Evolutionary conservation across 306 rosid genomes (phyloP).

Genomic region (Malus sieversii): DNA sequence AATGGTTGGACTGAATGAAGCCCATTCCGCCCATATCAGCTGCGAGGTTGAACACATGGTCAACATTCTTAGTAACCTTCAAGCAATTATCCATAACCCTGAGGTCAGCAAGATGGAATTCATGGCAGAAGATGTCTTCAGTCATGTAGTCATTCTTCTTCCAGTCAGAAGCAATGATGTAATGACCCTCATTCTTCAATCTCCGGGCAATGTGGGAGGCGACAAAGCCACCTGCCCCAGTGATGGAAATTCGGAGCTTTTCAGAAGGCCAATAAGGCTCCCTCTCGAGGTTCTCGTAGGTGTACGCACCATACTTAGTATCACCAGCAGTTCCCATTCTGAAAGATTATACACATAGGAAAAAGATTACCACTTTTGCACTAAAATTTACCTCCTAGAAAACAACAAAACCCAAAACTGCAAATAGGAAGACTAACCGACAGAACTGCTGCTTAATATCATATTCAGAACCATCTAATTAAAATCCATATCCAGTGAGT

Average conservation of each 20-base stretch:
- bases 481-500: neutral
- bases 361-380: neutral
- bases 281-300: constrained; percentile 73
- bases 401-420: neutral
- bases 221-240: constrained; percentile 95
- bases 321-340: constrained; percentile 78
- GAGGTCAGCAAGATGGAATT: constrained; percentile 90
- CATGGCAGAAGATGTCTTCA: constrained; percentile 94
- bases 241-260: constrained; percentile 78
- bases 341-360: constrained; percentile 18
- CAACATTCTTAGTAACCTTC: constrained; percentile 68
- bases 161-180: constrained; percentile 96
- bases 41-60: constrained; percentile 94
- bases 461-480: neutral
- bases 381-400: neutral
- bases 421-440: neutral
- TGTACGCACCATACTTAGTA: constrained; percentile 62
- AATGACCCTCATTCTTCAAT: constrained; percentile 88
- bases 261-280: constrained; percentile 90
- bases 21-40: constrained; percentile 99
- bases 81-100: constrained; percentile 99
- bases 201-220: constrained; percentile 98
- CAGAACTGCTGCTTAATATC: neutral
- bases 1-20: constrained; percentile 95
- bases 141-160: constrained; percentile 97